Percentiles rank a stretch among this genome's conserved stretches.
Evolutionary conservation across 208 protist genomes (phyloP).

Genomic region (Histomonas meleagridis): DNA sequence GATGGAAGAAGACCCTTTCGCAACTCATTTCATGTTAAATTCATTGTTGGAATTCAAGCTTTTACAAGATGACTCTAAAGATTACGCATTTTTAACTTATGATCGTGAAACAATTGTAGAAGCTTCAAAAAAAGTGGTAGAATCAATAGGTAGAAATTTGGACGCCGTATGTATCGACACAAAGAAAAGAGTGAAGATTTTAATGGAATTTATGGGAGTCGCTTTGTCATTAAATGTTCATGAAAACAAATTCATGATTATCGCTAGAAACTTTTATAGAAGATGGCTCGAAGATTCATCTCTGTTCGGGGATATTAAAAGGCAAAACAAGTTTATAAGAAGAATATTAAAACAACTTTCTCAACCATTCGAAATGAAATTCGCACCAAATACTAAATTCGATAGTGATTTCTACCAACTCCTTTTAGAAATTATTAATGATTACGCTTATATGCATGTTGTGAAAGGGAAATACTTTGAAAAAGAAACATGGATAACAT

Average conservation of each 20-base stretch:
- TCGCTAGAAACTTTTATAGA: not conserved
- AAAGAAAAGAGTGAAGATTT: not conserved
- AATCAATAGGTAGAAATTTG: not conserved
- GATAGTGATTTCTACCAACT: not conserved
- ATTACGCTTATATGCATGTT: not conserved
- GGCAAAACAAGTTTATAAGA: not conserved
- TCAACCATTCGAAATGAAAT: not conserved
- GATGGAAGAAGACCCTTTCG: too few species aligned
- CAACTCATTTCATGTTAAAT: not conserved
- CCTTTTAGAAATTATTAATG: not conserved
- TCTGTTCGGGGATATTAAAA: not conserved
- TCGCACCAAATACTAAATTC: not conserved
- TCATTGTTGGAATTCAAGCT: not conserved
- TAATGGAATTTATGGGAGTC: constrained; percentile 27
- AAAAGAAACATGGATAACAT: not conserved
- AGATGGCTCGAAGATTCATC: not conserved
- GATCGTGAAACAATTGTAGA: not conserved
- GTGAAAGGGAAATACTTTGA: not conserved
- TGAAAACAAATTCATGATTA: not conserved
- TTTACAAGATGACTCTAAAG: not conserved
- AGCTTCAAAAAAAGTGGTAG: not conserved
- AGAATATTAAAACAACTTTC: constrained; percentile 17
- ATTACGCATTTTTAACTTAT: not conserved
- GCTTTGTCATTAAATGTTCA: not conserved
- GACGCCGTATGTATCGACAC: not conserved